Percentiles rank a stretch among this genome's conserved stretches.
phyloP scores from a whole-genome alignment of 2,329 filamentous ascomycete genomes.

The Metarhizium album region DNA sequence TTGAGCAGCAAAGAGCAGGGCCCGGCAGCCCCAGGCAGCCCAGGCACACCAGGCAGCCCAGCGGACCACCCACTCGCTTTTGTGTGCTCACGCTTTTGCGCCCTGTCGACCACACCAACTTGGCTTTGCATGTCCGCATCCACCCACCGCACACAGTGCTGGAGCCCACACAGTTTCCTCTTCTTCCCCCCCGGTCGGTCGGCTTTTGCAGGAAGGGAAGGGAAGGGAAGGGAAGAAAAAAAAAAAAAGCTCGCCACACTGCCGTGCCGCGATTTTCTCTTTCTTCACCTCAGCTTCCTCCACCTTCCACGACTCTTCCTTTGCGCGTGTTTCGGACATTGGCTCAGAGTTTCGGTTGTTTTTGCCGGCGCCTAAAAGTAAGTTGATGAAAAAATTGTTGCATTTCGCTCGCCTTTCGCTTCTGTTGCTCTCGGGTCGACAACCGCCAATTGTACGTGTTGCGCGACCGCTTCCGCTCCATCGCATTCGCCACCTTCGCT shows the following conservation, averaged over 20 bases:
- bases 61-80: neutral
- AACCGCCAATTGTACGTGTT: neutral
- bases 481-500: constrained; percentile 6
- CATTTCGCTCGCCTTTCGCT: neutral
- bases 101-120: constrained; percentile 3
- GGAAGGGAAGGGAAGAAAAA: too few relatives aligned
- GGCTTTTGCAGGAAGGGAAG: constrained; percentile 12
- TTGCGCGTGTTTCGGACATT: constrained; percentile 35
- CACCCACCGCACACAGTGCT: neutral
- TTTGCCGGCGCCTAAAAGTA: constrained; percentile 44
- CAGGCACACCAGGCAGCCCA: neutral
- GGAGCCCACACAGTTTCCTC: neutral
- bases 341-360: constrained; percentile 33
- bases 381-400: constrained; percentile 26
- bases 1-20: neutral
- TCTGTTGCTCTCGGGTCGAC: constrained; percentile 1
- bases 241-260: constrained; percentile 26
- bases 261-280: constrained; percentile 22
- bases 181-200: constrained; percentile 9
- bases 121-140: constrained; percentile 1
- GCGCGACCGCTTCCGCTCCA: constrained; percentile 2
- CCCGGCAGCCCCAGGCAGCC: neutral
- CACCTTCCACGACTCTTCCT: constrained; percentile 34
- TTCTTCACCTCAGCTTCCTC: constrained; percentile 17
- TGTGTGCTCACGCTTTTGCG: too few relatives aligned